Evolutionary conservation across 768 basidiomycete genomes (phyloP).

Genomic region (Boletus tylopilopsis): DNA sequence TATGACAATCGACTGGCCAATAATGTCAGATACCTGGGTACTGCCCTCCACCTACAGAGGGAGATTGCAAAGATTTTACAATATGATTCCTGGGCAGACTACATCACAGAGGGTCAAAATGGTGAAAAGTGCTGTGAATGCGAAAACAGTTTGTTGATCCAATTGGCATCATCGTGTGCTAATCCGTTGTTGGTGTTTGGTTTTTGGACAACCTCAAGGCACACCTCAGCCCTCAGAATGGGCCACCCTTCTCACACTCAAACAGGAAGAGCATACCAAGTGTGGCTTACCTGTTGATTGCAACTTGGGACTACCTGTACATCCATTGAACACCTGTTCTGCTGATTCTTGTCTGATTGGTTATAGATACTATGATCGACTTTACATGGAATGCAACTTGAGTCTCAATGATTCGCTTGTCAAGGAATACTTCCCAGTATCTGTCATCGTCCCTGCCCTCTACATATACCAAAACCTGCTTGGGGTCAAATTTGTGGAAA

Average conservation of each 20-base stretch:
- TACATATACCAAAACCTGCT: constrained; percentile 81
- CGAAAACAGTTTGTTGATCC: constrained; percentile 45
- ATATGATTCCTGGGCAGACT: constrained; percentile 83
- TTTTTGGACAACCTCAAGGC: constrained; percentile 75
- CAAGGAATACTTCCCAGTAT: constrained; percentile 89
- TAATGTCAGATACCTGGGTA: constrained; percentile 69
- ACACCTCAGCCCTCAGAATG: constrained; percentile 71
- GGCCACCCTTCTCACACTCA: constrained; percentile 63
- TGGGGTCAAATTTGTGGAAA: constrained; percentile 60
- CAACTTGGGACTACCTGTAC: constrained; percentile 82
- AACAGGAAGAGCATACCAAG: constrained; percentile 67
- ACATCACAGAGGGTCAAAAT: constrained; percentile 82
- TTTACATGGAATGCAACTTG: constrained; percentile 60
- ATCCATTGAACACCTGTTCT: not conserved
- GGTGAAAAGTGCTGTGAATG: constrained; percentile 67
- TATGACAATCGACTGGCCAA: constrained; percentile 64
- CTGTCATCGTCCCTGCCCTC: constrained; percentile 74
- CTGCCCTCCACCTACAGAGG: constrained; percentile 66
- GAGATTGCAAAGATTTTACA: constrained; percentile 62
- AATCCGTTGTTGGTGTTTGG: constrained; percentile 31
- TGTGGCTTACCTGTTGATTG: constrained; percentile 61
- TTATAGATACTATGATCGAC: constrained; percentile 30
- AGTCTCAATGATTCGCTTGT: constrained; percentile 72
- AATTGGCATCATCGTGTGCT: not conserved
- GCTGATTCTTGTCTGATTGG: not conserved